Percentiles rank a stretch among this genome's conserved stretches.
phyloP scores from a whole-genome alignment of 805 yeast genomes.

The Millerozyma miso region DNA sequence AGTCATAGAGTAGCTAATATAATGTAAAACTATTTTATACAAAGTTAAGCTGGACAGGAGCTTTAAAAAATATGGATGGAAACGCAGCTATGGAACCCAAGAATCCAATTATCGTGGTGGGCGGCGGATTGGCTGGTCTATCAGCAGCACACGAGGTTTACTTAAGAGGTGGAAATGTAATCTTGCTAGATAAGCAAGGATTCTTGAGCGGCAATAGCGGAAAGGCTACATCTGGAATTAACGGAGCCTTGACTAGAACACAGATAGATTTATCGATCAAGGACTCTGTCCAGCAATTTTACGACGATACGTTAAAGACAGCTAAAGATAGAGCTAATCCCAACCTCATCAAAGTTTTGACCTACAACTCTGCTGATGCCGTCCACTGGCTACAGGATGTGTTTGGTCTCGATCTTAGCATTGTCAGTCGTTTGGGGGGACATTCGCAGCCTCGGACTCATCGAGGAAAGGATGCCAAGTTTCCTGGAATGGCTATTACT shows the following conservation, averaged over 20 bases:
- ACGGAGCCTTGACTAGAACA: slow-evolving; percentile 66
- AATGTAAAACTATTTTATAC: background rate
- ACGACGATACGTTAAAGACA: slow-evolving; percentile 62
- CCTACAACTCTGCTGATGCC: slow-evolving; percentile 61
- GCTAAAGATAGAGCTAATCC: slow-evolving; percentile 60
- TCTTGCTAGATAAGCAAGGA: slow-evolving; percentile 55
- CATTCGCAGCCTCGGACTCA: slow-evolving; percentile 80
- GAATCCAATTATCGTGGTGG: slow-evolving; percentile 50
- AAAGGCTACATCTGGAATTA: slow-evolving; percentile 65
- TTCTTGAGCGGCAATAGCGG: slow-evolving; percentile 63
- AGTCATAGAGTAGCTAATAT: background rate
- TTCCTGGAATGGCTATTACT: slow-evolving; percentile 66
- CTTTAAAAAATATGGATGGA: background rate
- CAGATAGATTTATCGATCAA: slow-evolving; percentile 47
- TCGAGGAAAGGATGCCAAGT: slow-evolving; percentile 63
- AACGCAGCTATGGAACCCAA: slow-evolving; percentile 13
- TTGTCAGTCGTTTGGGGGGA: slow-evolving; percentile 77
- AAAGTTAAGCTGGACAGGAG: background rate
- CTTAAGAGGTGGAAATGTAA: slow-evolving; percentile 49
- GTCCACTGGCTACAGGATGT: slow-evolving; percentile 68
- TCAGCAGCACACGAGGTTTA: slow-evolving; percentile 58
- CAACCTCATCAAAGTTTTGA: slow-evolving; percentile 53
- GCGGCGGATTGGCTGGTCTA: slow-evolving; percentile 64
- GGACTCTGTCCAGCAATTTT: slow-evolving; percentile 59
- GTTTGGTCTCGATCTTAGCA: slow-evolving; percentile 57